Conservation (phyloP, 257 asterid species). For the Solanum ahanhuiri region DNA sequence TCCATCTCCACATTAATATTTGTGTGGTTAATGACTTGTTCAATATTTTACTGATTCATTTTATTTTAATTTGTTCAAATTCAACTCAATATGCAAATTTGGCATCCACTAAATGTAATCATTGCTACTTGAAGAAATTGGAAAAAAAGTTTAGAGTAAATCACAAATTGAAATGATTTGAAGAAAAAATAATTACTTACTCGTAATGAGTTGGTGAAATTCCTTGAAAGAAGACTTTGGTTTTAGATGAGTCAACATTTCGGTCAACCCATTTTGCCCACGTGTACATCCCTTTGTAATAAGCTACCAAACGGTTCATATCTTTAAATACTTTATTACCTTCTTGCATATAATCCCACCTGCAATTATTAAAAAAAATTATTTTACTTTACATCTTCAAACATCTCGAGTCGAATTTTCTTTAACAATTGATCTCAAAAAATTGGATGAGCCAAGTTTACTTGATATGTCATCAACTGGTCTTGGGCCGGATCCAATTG, state of each 20-base stretch:
- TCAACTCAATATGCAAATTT: background rate
- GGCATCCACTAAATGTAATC: background rate
- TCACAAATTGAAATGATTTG: background rate
- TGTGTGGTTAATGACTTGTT: background rate
- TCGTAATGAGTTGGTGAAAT: slow-evolving; percentile 76
- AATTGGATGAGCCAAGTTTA: no score
- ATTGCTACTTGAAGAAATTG: no score
- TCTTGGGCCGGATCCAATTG: background rate
- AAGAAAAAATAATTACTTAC: slow-evolving; percentile 26
- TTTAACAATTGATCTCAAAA: no score
- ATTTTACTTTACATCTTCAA: background rate
- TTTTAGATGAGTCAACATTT: slow-evolving; percentile 59
- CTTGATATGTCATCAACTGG: no score
- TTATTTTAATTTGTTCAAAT: background rate
- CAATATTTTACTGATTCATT: background rate
- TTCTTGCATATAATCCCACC: slow-evolving; percentile 78
- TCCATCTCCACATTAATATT: background rate
- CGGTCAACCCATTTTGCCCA: slow-evolving; percentile 85
- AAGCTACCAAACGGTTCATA: slow-evolving; percentile 79
- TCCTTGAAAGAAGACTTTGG: slow-evolving; percentile 88
- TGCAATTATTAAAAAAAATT: background rate
- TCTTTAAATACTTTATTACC: slow-evolving; percentile 56
- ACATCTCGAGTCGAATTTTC: background rate
- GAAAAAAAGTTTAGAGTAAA: background rate
- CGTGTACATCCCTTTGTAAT: slow-evolving; percentile 75